These are phyloP conservation scores for Cryphonectria parasitica DNA, from an alignment of 2,329 filamentous ascomycete genomes.

Conservation along the genomic window DNA sequence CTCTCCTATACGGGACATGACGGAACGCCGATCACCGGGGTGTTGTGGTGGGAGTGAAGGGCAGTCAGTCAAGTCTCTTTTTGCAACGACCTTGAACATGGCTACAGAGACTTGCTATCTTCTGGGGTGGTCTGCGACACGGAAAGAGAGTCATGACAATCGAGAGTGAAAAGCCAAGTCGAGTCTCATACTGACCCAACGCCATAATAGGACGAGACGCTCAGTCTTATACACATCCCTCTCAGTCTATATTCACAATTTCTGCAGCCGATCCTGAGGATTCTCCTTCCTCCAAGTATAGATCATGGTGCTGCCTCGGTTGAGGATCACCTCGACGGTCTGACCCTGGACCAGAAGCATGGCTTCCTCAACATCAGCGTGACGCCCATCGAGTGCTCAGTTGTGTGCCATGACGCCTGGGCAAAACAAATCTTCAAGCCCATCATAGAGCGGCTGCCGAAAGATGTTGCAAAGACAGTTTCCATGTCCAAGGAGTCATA, in stretches of 20 bases:
- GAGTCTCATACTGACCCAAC: constrained; percentile 37
- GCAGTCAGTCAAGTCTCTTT: neutral
- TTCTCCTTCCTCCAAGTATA: constrained; percentile 72
- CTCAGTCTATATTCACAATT: constrained; percentile 76
- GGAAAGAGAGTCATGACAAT: neutral
- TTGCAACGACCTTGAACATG: neutral
- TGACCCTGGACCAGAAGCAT: constrained; percentile 61
- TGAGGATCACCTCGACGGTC: constrained; percentile 47
- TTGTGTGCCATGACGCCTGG: constrained; percentile 81
- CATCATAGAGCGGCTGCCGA: constrained; percentile 66
- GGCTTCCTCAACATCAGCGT: constrained; percentile 92
- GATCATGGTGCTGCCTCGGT: constrained; percentile 43
- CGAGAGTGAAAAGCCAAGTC: neutral
- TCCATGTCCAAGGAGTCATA: constrained; percentile 83
- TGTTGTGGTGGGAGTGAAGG: neutral
- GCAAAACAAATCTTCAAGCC: constrained; percentile 77
- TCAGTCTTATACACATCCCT: constrained; percentile 90
- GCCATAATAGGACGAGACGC: constrained; percentile 73
- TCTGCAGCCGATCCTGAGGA: constrained; percentile 82
- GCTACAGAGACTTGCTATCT: neutral
- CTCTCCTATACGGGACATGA: neutral
- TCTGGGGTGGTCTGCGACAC: neutral
- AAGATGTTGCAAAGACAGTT: constrained; percentile 56
- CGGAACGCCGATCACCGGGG: neutral
- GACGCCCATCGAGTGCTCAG: constrained; percentile 88